Base-by-base conservation (phyloP, 2,329 filamentous ascomycete species). In the Talaromyces islandicus region DNA sequence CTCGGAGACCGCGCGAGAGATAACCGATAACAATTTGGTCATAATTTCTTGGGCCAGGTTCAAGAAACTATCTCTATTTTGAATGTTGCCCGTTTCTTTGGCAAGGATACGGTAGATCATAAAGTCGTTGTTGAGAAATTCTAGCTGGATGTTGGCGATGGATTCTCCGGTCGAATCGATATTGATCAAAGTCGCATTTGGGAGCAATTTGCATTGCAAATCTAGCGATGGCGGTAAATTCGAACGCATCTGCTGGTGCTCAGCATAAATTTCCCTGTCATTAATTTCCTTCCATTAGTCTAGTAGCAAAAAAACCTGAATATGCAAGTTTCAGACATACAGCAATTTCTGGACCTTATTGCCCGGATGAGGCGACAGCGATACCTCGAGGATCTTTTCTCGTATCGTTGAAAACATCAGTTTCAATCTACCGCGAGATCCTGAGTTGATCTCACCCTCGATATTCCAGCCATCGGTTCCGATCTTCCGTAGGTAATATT, bases 381-480 rank as follows among this genome's bases (percentile, higher is more conserved):
- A 57, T 43, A 60, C 11, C 32, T 51, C 59, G n/a, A 60, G 51
- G 12, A 57, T 48, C 11, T 57, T 57, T 30, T 60, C 59, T 14
- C 59, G 48, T n/a, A 60, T 54, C 17, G 25, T 43, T 25, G 54
- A 41, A 14, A 56, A 53, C 27, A 57, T 27, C 2, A 57, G 30
- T 2, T 46, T 29, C 17, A 60, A 27, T 54, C 59, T 56, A 6
- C 51, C 46, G 25, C 50, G 35, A 25, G 35, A 30, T 21, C 50
- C 59, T 4, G 38, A 30, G 25, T 25, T 57, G 14, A 53, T 7
- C 17, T 48, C 11, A 19, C 55, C 55, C 3, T 52, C n/a, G 1
- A 43, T 46, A 35, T 60, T 60, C 59, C 59, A 60, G 14, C 59
- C 59, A 54, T 57, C 51, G 3, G 50, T 25, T 19, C 54, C 41